Evolutionary conservation across 306 rosid species (phyloP).

Genomic region (Quercus suber): DNA sequence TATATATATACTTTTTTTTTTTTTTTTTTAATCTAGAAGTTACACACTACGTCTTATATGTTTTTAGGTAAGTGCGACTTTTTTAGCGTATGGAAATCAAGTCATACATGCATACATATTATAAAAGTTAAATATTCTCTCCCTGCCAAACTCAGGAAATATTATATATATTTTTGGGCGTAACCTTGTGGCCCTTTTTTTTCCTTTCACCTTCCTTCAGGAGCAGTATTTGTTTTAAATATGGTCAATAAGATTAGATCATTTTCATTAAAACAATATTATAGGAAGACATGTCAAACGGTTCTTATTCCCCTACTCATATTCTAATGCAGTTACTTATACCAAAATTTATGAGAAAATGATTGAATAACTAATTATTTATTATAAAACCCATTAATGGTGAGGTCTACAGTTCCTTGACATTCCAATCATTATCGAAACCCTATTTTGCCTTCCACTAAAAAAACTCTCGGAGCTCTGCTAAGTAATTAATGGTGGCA

Average conservation of each 20-base stretch:
- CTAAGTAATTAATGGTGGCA: background rate
- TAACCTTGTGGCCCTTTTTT: background rate
- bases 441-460: constrained; percentile 4
- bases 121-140: background rate
- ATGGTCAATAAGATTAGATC: constrained; percentile 18
- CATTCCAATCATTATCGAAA: constrained; percentile 40
- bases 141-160: background rate
- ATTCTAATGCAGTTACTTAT: constrained; percentile 1
- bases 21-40: background rate
- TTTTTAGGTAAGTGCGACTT: background rate
- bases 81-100: no score
- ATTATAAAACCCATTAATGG: constrained; percentile 1
- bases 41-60: background rate
- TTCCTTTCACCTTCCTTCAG: background rate
- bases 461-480: background rate
- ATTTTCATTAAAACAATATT: background rate
- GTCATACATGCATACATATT: background rate
- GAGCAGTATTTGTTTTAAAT: background rate
- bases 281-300: background rate
- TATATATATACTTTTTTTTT: no score
- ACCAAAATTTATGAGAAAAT: constrained; percentile 16
- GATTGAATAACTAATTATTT: constrained; percentile 26
- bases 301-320: background rate
- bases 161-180: background rate
- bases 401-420: constrained; percentile 26